Evolutionary conservation across 495 filamentous ascomycete genomes (phyloP).

Genomic region (Platismatia glauca): DNA sequence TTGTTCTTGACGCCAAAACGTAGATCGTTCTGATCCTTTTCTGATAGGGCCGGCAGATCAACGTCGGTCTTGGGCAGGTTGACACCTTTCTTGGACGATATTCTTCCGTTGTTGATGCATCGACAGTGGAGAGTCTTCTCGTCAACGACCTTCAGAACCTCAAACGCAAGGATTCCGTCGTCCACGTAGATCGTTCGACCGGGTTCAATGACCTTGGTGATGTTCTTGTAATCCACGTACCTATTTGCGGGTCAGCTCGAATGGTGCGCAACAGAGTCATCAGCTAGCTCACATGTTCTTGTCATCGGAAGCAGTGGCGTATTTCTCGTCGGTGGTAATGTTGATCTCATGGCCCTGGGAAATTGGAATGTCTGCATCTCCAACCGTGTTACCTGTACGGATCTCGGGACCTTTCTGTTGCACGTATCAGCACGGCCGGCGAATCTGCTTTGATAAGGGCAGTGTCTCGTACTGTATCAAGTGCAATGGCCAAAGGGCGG

Average conservation of each 20-base stretch:
- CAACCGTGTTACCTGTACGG: constrained; percentile 84
- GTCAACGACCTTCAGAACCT: constrained; percentile 80
- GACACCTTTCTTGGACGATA: constrained; percentile 96
- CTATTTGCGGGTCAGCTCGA: constrained; percentile 35
- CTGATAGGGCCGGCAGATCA: constrained; percentile 93
- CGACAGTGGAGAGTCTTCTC: constrained; percentile 75
- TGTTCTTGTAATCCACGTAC: constrained; percentile 99
- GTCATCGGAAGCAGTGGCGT: constrained; percentile 70
- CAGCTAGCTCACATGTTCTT: constrained; percentile 74
- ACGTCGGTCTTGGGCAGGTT: constrained; percentile 98
- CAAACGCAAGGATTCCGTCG: constrained; percentile 92
- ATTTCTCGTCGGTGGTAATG: constrained; percentile 96
- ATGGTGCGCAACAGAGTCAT: too few species aligned
- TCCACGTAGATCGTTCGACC: constrained; percentile 98
- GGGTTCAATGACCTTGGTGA: constrained; percentile 91
- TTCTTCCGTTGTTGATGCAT: constrained; percentile 93
- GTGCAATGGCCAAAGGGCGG: constrained; percentile 88
- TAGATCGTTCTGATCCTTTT: constrained; percentile 93
- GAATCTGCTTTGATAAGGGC: not conserved
- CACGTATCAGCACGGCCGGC: constrained; percentile 1
- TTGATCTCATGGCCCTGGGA: constrained; percentile 71
- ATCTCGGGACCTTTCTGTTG: constrained; percentile 90
- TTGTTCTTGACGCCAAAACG: constrained; percentile 94
- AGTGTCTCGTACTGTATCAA: constrained; percentile 65
- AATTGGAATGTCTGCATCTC: constrained; percentile 81